Evolutionary conservation across 1,139 yeast genomes (phyloP).

Genomic region (Hansenula lynferdii): DNA sequence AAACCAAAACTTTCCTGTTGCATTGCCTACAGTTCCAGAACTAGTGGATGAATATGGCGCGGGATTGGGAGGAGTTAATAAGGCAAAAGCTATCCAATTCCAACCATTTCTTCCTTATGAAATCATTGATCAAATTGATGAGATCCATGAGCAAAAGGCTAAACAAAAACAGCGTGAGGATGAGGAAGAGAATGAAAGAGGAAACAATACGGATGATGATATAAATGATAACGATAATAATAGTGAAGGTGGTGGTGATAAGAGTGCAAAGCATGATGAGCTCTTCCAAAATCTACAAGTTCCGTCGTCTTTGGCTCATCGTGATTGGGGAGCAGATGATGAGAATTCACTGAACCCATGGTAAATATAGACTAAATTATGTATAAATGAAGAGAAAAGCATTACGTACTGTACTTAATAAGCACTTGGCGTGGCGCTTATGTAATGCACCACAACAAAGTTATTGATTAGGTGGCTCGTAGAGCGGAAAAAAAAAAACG

Average conservation of each 20-base stretch:
- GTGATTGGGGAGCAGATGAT: slow-evolving; percentile 26
- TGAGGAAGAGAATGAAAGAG: no score
- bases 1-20: slow-evolving; percentile 28
- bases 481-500: not conserved
- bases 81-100: slow-evolving; percentile 41
- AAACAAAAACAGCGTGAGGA: slow-evolving; percentile 12
- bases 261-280: slow-evolving; percentile 34
- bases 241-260: slow-evolving; percentile 4
- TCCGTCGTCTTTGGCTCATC: slow-evolving; percentile 49
- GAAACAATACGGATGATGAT: no score
- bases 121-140: slow-evolving; percentile 60
- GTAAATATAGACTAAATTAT: slow-evolving; percentile 16
- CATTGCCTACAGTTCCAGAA: slow-evolving; percentile 56
- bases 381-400: no score
- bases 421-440: no score
- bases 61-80: slow-evolving; percentile 50
- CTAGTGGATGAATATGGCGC: slow-evolving; percentile 57
- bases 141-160: slow-evolving; percentile 41
- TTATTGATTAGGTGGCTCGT: not conserved
- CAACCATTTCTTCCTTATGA: slow-evolving; percentile 62
- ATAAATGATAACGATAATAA: slow-evolving; percentile 12
- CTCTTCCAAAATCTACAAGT: slow-evolving; percentile 45
- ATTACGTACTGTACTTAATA: no score
- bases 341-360: slow-evolving; percentile 37
- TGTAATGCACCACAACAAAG: no score